These are phyloP conservation scores for Triticum dicoccoides DNA, from an alignment of 176 grass and related monocot species.

Conservation along the genomic window DNA sequence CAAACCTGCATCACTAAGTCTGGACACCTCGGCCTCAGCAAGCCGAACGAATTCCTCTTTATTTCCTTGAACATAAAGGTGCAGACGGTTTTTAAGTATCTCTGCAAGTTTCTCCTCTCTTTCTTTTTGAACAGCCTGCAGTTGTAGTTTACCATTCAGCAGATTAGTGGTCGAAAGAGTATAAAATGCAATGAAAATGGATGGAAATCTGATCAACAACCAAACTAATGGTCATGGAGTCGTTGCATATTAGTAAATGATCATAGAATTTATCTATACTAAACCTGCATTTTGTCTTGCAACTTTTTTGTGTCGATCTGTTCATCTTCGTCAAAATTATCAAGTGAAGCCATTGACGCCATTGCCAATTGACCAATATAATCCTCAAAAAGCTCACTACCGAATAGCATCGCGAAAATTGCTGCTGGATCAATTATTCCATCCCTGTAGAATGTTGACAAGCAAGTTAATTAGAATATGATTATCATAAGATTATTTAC, in stretches of 20 bases:
- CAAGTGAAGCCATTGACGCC: slow-evolving; percentile 92
- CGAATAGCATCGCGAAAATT: slow-evolving; percentile 97
- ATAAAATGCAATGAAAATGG: slow-evolving; percentile 29
- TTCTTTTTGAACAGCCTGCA: slow-evolving; percentile 87
- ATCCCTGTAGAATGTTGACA: slow-evolving; percentile 56
- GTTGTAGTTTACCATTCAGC: slow-evolving; percentile 18
- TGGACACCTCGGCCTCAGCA: slow-evolving; percentile 81
- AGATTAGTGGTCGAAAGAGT: slow-evolving; percentile 24
- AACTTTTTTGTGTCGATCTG: slow-evolving; percentile 72
- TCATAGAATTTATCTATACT: slow-evolving; percentile 4
- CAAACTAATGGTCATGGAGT: not conserved
- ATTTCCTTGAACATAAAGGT: slow-evolving; percentile 83
- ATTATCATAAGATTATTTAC: not conserved
- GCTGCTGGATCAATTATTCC: slow-evolving; percentile 94
- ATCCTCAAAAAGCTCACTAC: slow-evolving; percentile 95
- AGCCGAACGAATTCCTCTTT: slow-evolving; percentile 61
- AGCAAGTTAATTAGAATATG: slow-evolving; percentile 18
- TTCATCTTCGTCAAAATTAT: slow-evolving; percentile 76
- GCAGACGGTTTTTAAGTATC: slow-evolving; percentile 63
- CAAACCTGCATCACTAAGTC: slow-evolving; percentile 87
- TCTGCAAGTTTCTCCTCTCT: slow-evolving; percentile 93
- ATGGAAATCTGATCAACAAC: not conserved
- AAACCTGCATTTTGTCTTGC: slow-evolving; percentile 72
- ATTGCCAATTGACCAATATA: slow-evolving; percentile 99
- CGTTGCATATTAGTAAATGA: slow-evolving; percentile 5